Evolutionary conservation across 2,329 filamentous ascomycete genomes (phyloP), one percentile per base, ranked within the genome.

Genomic region (Aureobasidium lini): DNA sequence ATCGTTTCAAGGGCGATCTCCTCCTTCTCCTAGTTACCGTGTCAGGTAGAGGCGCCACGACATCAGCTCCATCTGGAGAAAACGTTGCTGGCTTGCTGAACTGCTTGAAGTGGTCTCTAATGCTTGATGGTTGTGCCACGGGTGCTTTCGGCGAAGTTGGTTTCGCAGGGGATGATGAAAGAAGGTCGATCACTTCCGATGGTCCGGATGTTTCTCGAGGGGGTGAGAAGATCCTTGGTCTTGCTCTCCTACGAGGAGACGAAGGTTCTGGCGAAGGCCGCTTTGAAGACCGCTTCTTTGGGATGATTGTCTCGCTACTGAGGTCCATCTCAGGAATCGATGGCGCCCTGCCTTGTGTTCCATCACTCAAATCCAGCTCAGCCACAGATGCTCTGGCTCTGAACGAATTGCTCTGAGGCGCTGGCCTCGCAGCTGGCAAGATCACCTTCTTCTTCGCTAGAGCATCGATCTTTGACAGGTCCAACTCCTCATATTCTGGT

Each of bases 1-100:
- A 57, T 54, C 69, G 61, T 53, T 66, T 69, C 60, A 72, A 57
- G 0, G 66, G 66, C 18, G 63, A 64, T 42, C 66, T 66, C 40
- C 61, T 67, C 36, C 67, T 61, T 32, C 70, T 64, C 53, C 68
- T 68, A 0, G 69, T 71, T 2, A 72, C 67, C 3, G 69, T 69
- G n/a, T 63, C 65, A 2, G 70, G 69, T 6, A 72, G 60, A 5
- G 47, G 57, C n/a, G 16, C 47, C 29, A 29, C 6, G 5, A 6
- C 16, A 18, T 54, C 47, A 4, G 9, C 6, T 2, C 59, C 49
- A 1, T 23, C 5, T 7, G 43, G 34, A 3, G 34, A 42, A 23
- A 9, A 23, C 8, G n/a, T n/a, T 7, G n/a, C 42, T 10, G 16
- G 43, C 8, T 37, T 46, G 40, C 42, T 44, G 47, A 54, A 52